Evolutionary conservation across 225 moss, liverwort and hornwort species (phyloP).

Genomic region (Marchantia polymorpha): DNA sequence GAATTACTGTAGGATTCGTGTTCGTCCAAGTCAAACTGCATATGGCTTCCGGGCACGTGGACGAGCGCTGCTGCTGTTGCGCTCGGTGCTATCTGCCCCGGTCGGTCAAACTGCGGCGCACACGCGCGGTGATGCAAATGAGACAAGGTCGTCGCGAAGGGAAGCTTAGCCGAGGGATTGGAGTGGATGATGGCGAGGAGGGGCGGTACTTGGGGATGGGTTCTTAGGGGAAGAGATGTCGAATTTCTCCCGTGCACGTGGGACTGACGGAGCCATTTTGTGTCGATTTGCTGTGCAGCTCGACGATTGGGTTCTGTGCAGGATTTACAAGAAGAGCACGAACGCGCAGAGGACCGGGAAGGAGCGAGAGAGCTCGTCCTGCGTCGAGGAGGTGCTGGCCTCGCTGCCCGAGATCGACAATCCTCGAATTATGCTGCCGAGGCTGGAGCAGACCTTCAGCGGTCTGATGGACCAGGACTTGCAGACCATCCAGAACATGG

Average conservation of each 20-base stretch:
- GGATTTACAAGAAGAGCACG: slow-evolving; percentile 96
- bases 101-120: neutral
- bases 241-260: neutral
- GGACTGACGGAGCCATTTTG: neutral
- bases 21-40: neutral
- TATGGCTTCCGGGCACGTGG: neutral
- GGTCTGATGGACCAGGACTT: slow-evolving; percentile 66
- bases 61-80: neutral
- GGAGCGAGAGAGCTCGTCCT: slow-evolving; percentile 81
- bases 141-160: too few species aligned
- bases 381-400: slow-evolving; percentile 91
- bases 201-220: neutral
- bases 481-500: slow-evolving; percentile 38
- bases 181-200: neutral
- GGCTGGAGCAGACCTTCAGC: slow-evolving; percentile 56
- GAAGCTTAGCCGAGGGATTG: neutral
- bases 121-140: neutral
- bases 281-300: slow-evolving; percentile 45
- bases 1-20: neutral
- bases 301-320: slow-evolving; percentile 96
- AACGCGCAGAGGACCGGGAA: slow-evolving; percentile 85
- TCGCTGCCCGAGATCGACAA: slow-evolving; percentile 85
- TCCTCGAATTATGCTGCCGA: slow-evolving; percentile 69
- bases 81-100: neutral
- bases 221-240: neutral